Base-by-base conservation (phyloP, 192 early-diverging fungal species). In the Linnemannia elongata region DNA sequence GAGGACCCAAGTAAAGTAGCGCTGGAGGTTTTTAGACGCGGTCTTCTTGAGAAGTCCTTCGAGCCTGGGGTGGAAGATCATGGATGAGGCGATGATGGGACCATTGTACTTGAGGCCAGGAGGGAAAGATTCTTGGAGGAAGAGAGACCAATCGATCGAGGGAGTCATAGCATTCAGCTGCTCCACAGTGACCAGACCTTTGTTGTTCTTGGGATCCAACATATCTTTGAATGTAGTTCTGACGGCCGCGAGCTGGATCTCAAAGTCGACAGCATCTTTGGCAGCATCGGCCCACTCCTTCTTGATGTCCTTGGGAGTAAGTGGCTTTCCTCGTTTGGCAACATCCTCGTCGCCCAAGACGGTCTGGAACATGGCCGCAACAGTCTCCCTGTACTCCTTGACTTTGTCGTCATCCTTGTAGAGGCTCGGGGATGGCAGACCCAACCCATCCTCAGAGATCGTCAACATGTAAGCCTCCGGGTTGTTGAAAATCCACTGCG, bases 201-300 rank as follows among this genome's bases (percentile, higher is more conserved):
- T 6, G 10, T 8, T 4, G 8, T 15, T 66, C 6, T 9, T n/a
- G 1, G 49, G 69, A n/a, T 72, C 52, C 47, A 54, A 24, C 35
- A 33, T 24, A 7, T 18, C 44, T 0, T 10, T 45, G 15, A 45
- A 45, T 2, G 44, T 45, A 45, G 44, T 39, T 33, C 24, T 76
- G 5, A 92, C 88, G 17, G 57, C 76, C 2, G 94, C 93, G 17
- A 95, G 39, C 13, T 54, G n/a, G 9, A 27, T 85, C 84, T 95
- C 94, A 42, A 95, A 89, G 15, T 75, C 79, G 35, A 93, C 81
- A 77, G 91, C 88, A 18, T 76, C 71, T 13, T 84, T 72, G 2
- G 91, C 91, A 24, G 76, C 70, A 15, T 81, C 44, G 9, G 39
- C 10, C 85, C 85, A 87, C 30, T 30, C n/a, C 36, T 45, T 27